Conservation (phyloP, 805 yeast genomes). For the Wickerhamiella parazyma region DNA sequence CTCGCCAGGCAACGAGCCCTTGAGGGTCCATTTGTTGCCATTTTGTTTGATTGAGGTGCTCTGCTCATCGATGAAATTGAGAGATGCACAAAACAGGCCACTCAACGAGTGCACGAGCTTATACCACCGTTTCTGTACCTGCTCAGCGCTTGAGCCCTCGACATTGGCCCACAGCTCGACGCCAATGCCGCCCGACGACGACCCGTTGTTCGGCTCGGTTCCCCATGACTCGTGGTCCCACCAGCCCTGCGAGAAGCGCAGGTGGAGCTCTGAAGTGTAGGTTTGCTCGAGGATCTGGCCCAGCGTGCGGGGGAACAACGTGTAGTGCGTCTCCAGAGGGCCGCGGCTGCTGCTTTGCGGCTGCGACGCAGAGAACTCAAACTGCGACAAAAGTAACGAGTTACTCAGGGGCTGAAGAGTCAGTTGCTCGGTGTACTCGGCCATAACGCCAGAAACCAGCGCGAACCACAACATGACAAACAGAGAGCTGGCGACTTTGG, state of each 20-base stretch:
- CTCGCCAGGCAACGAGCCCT: slow-evolving; percentile 88
- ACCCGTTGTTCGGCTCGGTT: slow-evolving; percentile 56
- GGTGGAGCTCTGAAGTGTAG: slow-evolving; percentile 58
- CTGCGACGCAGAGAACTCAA: slow-evolving; percentile 36
- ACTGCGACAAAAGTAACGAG: slow-evolving; percentile 55
- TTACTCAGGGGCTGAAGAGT: slow-evolving; percentile 58
- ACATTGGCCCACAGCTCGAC: slow-evolving; percentile 85
- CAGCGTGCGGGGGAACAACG: slow-evolving; percentile 59
- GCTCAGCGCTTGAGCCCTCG: slow-evolving; percentile 42
- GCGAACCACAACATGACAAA: not conserved
- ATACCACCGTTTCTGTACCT: slow-evolving; percentile 56
- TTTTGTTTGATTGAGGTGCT: slow-evolving; percentile 55
- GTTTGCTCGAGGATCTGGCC: slow-evolving; percentile 63
- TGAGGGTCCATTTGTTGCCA: slow-evolving; percentile 26
- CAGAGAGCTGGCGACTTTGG: not conserved
- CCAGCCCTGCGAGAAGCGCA: slow-evolving; percentile 86
- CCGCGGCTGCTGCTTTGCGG: too few species aligned
- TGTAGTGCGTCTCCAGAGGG: slow-evolving; percentile 19
- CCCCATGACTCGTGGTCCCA: slow-evolving; percentile 93
- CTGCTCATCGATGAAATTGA: slow-evolving; percentile 72
- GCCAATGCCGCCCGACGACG: slow-evolving; percentile 78
- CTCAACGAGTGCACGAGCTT: slow-evolving; percentile 60
- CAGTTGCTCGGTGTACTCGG: slow-evolving; percentile 44
- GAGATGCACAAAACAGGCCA: slow-evolving; percentile 89
- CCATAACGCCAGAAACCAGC: slow-evolving; percentile 10